Evolutionary conservation across 1,139 yeast species (phyloP).

Genomic region (Blastobotrys petasosporus): DNA sequence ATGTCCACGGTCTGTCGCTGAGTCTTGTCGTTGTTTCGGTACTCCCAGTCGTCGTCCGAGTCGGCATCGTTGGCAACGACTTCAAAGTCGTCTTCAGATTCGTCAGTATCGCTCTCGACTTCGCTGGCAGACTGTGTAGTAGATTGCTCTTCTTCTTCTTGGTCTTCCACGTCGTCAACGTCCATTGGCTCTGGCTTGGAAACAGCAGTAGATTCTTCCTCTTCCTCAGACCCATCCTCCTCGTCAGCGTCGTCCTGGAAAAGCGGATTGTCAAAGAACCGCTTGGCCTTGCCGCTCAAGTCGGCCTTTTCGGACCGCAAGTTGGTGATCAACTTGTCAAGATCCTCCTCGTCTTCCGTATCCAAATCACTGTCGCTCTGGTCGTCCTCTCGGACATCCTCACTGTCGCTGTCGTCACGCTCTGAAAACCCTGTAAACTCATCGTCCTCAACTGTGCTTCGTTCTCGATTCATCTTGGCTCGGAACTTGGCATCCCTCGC

Average conservation of each 20-base stretch:
- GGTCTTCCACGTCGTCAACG: slow-evolving; percentile 17
- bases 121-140: too few species aligned
- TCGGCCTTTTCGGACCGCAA: slow-evolving; percentile 45
- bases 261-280: slow-evolving; percentile 73
- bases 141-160: background rate
- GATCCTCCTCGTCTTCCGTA: slow-evolving; percentile 66
- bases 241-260: slow-evolving; percentile 44
- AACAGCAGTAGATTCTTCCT: background rate
- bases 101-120: background rate
- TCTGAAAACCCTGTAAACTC: slow-evolving; percentile 81
- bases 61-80: slow-evolving; percentile 25
- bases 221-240: slow-evolving; percentile 8
- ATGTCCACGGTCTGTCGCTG: slow-evolving; percentile 47
- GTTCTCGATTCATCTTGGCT: slow-evolving; percentile 79
- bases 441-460: slow-evolving; percentile 37
- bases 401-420: slow-evolving; percentile 35
- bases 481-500: slow-evolving; percentile 74
- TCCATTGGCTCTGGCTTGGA: slow-evolving; percentile 13
- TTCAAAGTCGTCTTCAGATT: slow-evolving; percentile 23
- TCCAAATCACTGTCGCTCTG: slow-evolving; percentile 28
- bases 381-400: slow-evolving; percentile 34
- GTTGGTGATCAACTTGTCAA: slow-evolving; percentile 54
- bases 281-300: slow-evolving; percentile 65
- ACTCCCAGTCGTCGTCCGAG: slow-evolving; percentile 28
- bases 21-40: slow-evolving; percentile 33